These are phyloP conservation scores for Sphaerulina vaccinii DNA, from an alignment of 2,329 filamentous ascomycete genomes.

Conservation along the genomic window DNA sequence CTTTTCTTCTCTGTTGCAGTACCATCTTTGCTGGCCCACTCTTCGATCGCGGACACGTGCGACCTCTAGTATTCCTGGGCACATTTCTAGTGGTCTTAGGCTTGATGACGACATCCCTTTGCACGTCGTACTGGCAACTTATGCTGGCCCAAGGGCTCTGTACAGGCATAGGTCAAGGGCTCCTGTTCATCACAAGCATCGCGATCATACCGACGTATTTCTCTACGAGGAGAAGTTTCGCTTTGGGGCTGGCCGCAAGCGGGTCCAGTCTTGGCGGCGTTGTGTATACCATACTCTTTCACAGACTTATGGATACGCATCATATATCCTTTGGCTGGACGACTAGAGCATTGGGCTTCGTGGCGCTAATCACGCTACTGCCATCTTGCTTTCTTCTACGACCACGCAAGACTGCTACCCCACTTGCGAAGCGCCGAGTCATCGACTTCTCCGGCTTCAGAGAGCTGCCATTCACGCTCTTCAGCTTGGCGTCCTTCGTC, in stretches of 20 bases:
- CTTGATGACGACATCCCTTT: conserved; percentile 52
- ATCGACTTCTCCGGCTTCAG: conserved; percentile 18
- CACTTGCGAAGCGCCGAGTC: conserved; percentile 12
- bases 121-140: conserved; percentile 50
- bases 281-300: conserved; percentile 52
- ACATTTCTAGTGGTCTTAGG: conserved; percentile 45
- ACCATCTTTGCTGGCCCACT: conserved; percentile 52
- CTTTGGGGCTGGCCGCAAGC: conserved; percentile 59
- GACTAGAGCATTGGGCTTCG: conserved; percentile 47
- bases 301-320: conserved; percentile 56
- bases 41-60: conserved; percentile 50
- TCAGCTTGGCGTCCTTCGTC: conserved; percentile 44
- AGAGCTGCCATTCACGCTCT: conserved; percentile 42
- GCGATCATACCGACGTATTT: conserved; percentile 67
- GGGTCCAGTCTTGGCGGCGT: conserved; percentile 56
- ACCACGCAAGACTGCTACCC: background rate
- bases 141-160: conserved; percentile 54
- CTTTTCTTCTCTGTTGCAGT: conserved; percentile 50
- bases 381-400: conserved; percentile 37
- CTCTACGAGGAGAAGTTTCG: conserved; percentile 52
- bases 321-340: conserved; percentile 32
- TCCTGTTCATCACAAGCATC: conserved; percentile 62
- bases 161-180: conserved; percentile 44
- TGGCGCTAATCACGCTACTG: conserved; percentile 38
- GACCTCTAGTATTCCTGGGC: conserved; percentile 42